Conservation (phyloP, 2,329 filamentous ascomycete species). For the Bipolaris zeicola region DNA sequence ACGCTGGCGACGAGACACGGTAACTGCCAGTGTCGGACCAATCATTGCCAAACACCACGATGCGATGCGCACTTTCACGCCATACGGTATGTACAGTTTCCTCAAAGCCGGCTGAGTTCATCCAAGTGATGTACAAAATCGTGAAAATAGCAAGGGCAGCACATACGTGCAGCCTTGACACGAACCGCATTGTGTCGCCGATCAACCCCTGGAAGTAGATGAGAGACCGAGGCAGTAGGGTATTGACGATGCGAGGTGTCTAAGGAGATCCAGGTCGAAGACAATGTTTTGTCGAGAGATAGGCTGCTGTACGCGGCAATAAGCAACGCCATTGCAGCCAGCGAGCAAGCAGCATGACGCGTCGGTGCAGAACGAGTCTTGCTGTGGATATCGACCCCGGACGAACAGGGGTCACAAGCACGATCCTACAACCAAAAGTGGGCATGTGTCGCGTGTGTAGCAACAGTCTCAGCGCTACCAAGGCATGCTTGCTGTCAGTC, state of each 20-base stretch:
- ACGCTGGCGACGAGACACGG: conserved; percentile 39
- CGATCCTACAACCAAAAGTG: conserved; percentile 17
- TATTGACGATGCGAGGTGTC: conserved; percentile 1
- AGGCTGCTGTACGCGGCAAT: conserved; percentile 4
- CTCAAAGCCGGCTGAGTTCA: conserved; percentile 34
- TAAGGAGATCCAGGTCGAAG: conserved; percentile 13
- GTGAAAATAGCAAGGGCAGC: conserved; percentile 30
- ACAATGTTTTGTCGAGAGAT: conserved; percentile 24
- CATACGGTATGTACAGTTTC: conserved; percentile 37
- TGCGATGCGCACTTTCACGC: conserved; percentile 34
- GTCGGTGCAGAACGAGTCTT: conserved; percentile 7
- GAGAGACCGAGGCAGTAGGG: background rate
- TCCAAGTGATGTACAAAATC: conserved; percentile 42
- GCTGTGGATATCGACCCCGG: conserved; percentile 4
- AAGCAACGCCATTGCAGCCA: conserved; percentile 23
- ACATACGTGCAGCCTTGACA: conserved; percentile 39
- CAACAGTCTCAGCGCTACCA: conserved; percentile 2
- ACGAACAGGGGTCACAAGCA: conserved; percentile 7
- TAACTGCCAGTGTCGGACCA: conserved; percentile 48
- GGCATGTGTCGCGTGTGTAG: conserved; percentile 24
- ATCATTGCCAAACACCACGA: conserved; percentile 49
- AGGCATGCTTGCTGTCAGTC: background rate
- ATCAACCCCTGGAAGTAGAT: background rate
- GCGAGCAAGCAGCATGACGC: conserved; percentile 33
- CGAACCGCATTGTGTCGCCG: conserved; percentile 35